phyloP scores from a whole-genome alignment of 139 green algal genomes.

The Raphidocelis subcapitata region DNA sequence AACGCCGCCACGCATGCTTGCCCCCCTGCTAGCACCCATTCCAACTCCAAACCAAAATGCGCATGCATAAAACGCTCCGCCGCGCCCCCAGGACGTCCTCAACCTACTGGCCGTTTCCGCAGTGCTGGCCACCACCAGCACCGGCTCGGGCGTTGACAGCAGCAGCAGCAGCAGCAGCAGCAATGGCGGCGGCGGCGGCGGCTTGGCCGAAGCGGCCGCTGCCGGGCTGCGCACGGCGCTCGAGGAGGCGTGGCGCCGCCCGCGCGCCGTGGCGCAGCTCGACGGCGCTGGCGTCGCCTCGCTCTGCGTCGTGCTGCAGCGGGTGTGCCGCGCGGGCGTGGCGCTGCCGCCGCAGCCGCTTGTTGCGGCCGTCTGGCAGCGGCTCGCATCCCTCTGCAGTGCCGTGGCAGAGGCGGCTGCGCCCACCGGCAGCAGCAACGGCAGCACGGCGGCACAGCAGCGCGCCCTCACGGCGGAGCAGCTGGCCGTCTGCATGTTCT shows the following conservation, averaged over 20 bases:
- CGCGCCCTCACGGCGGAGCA: background rate
- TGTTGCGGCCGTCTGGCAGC: background rate
- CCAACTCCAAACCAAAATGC: no score
- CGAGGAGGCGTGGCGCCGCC: constrained; percentile 4
- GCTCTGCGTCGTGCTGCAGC: constrained; percentile 11
- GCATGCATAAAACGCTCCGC: no score
- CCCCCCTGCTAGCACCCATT: no score
- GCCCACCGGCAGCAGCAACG: background rate
- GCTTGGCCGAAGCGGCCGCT: background rate
- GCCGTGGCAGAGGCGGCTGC: background rate
- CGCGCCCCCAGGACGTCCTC: background rate
- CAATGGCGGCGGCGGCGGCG: background rate
- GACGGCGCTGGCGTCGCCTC: constrained; percentile 3
- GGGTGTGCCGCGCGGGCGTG: background rate
- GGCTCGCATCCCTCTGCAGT: constrained; percentile 4
- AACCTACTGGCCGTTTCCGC: constrained; percentile 16
- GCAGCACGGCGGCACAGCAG: background rate
- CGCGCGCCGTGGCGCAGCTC: background rate
- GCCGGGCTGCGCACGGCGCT: background rate
- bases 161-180: constrained; percentile 14
- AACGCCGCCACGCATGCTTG: no score
- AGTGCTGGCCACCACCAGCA: constrained; percentile 18
- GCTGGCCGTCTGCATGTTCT: background rate
- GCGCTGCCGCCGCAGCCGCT: background rate
- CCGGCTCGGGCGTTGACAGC: constrained; percentile 1